A percentile compares a stretch with the other conserved stretches of the same genome.
Evolutionary conservation across 169 alveolate genomes (phyloP).

Genomic region (Plasmodium coatneyi): DNA sequence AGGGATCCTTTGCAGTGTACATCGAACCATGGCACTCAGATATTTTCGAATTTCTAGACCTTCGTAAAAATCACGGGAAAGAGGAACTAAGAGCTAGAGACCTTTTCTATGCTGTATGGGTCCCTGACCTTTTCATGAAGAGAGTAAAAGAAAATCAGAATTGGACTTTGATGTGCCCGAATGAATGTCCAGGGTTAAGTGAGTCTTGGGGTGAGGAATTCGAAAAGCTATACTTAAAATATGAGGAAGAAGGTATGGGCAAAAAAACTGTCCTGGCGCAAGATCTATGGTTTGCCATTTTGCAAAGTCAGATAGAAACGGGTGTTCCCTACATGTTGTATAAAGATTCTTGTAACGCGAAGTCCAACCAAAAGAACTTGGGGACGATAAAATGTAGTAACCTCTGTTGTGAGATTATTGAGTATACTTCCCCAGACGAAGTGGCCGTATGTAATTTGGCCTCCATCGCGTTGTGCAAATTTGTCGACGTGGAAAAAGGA

Average conservation of each 20-base stretch:
- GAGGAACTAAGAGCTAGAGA: constrained; percentile 98
- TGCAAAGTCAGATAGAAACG: constrained; percentile 98
- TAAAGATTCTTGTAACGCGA: constrained; percentile 95
- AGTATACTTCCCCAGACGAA: constrained; percentile 97
- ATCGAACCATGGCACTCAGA: constrained; percentile 99
- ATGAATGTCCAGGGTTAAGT: constrained; percentile 96
- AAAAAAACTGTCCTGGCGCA: constrained; percentile 96
- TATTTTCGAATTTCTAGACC: constrained; percentile 94
- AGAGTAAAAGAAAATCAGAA: constrained; percentile 95
- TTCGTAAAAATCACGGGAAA: constrained; percentile 97
- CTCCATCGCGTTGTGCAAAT: constrained; percentile 93
- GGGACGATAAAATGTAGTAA: constrained; percentile 97
- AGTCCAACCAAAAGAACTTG: constrained; percentile 96
- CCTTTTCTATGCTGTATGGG: constrained; percentile 98
- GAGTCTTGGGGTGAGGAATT: constrained; percentile 97
- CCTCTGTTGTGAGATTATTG: constrained; percentile 97
- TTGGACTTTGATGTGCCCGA: constrained; percentile 99
- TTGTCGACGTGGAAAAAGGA: constrained; percentile 81
- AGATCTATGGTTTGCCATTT: constrained; percentile 95
- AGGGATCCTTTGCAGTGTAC: constrained; percentile 98
- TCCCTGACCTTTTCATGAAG: constrained; percentile 98
- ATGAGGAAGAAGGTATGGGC: constrained; percentile 93
- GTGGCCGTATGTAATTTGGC: constrained; percentile 99
- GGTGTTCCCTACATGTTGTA: constrained; percentile 99
- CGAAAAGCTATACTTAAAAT: constrained; percentile 90